Evolutionary conservation across 495 filamentous ascomycete species (phyloP).

Genomic region (Trichocladium antarcticum): DNA sequence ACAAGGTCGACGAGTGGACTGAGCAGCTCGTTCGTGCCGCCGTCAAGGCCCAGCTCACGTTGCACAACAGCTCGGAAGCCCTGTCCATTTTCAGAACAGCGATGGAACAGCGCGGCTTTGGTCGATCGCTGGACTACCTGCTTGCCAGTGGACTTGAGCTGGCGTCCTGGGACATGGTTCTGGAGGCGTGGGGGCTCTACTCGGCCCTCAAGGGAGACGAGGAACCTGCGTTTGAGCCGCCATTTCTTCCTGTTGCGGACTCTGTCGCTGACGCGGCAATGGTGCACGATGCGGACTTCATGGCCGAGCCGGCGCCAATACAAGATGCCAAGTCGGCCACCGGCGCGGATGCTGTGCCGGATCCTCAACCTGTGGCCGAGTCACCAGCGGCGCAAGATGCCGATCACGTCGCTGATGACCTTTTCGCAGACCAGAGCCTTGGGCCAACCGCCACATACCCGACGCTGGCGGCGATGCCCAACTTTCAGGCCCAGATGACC

Average conservation of each 20-base stretch:
- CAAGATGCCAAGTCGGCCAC: neutral
- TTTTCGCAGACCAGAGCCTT: neutral
- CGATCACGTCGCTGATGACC: no score
- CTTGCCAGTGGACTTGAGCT: constrained; percentile 16
- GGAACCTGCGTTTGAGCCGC: neutral
- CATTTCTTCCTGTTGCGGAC: neutral
- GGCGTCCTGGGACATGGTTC: constrained; percentile 17
- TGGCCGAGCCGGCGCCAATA: neutral
- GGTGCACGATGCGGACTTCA: neutral
- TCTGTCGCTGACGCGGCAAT: neutral
- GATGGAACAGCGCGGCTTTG: constrained; percentile 11
- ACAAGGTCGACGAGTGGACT: constrained; percentile 15
- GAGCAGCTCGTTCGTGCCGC: constrained; percentile 15
- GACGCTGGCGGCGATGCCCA: constrained; percentile 1
- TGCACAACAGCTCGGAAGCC: constrained; percentile 14
- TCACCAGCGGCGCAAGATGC: neutral
- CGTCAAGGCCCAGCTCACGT: constrained; percentile 17
- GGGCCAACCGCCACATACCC: neutral
- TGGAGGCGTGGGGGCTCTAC: constrained; percentile 17
- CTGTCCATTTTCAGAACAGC: constrained; percentile 13
- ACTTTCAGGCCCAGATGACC: constrained; percentile 5
- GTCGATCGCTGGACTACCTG: constrained; percentile 15
- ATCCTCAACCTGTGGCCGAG: neutral
- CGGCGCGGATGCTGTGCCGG: neutral
- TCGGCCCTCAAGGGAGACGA: neutral